Conservation (phyloP, 306 rosid genomes). For the Morella rubra region DNA sequence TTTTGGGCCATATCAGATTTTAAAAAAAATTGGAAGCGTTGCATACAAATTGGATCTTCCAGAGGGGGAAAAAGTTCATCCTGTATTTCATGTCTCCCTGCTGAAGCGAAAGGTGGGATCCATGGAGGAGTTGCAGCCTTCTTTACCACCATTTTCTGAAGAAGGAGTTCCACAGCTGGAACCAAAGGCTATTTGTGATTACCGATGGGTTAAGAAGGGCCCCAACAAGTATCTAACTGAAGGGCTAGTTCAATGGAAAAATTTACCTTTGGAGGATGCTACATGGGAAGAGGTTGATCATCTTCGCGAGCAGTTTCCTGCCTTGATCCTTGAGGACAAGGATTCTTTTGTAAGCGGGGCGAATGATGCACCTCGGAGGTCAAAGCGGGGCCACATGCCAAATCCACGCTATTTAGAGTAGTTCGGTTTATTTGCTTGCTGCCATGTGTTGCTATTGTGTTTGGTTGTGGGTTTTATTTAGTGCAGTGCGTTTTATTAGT, state of each 20-base stretch:
- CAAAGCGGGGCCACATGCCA: too few relatives aligned
- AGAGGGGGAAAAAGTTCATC: not conserved
- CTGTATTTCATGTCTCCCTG: not conserved
- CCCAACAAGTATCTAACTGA: not conserved
- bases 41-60: not conserved
- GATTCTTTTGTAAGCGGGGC: not conserved
- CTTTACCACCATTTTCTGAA: not conserved
- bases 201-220: not conserved
- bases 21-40: not conserved
- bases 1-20: not conserved
- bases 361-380: too few relatives aligned
- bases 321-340: slow-evolving; percentile 18
- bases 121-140: too few relatives aligned
- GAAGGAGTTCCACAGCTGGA: not conserved
- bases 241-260: not conserved
- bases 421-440: too few relatives aligned
- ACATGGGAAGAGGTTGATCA: not conserved
- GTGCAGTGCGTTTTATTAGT: too few relatives aligned
- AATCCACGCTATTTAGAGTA: too few relatives aligned
- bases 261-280: not conserved
- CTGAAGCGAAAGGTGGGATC: too few relatives aligned
- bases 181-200: not conserved
- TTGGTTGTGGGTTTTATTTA: too few relatives aligned
- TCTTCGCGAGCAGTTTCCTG: not conserved
- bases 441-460: too few relatives aligned